Percentiles rank a stretch among this genome's conserved stretches.
Evolutionary conservation across 495 filamentous ascomycete genomes (phyloP).

Genomic region (Penicillium salamii): DNA sequence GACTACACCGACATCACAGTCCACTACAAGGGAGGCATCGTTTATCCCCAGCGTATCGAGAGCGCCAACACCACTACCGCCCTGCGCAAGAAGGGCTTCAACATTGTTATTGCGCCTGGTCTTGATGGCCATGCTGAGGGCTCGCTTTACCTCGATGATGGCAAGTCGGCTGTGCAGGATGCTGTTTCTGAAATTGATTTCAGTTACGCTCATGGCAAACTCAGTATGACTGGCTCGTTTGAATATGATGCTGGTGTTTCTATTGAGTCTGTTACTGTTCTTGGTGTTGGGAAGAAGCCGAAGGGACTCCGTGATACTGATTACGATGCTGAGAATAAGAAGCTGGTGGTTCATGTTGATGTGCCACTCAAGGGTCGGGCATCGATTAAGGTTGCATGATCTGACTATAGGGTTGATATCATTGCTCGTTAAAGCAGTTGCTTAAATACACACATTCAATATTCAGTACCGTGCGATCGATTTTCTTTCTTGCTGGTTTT

Average conservation of each 20-base stretch:
- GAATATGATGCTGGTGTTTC: conserved; percentile 44
- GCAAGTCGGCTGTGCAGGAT: conserved; percentile 52
- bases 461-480: too few relatives aligned
- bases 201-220: conserved; percentile 46
- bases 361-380: conserved; percentile 10
- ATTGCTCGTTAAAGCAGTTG: too few relatives aligned
- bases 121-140: conserved; percentile 46
- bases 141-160: conserved; percentile 60
- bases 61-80: conserved; percentile 68
- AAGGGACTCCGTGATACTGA: conserved; percentile 7
- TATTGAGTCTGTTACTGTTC: conserved; percentile 49
- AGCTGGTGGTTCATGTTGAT: conserved; percentile 17
- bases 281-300: conserved; percentile 9
- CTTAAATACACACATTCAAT: too few relatives aligned
- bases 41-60: conserved; percentile 61
- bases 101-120: conserved; percentile 65
- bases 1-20: conserved; percentile 67
- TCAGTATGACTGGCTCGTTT: conserved; percentile 53
- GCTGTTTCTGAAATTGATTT: conserved; percentile 51
- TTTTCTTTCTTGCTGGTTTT: too few relatives aligned
- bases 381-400: not conserved
- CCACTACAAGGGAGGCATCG: conserved; percentile 65
- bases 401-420: not conserved
- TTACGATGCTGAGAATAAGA: conserved; percentile 15
- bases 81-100: conserved; percentile 64